These are phyloP conservation scores for Xerocomus minutiporus DNA, from an alignment of 1,284 basidiomycete species.

Conservation along the genomic window DNA sequence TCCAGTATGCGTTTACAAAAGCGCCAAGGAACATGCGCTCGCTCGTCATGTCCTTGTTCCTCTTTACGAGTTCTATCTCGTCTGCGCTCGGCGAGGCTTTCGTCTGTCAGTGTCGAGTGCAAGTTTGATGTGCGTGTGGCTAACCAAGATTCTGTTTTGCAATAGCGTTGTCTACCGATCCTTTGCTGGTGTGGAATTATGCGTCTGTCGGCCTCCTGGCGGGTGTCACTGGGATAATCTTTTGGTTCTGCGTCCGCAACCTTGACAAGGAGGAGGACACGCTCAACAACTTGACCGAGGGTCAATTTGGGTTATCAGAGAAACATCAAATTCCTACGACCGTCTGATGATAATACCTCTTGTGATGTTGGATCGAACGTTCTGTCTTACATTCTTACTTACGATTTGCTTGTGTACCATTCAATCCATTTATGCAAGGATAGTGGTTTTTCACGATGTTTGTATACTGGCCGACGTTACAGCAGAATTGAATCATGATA, in stretches of 20 bases:
- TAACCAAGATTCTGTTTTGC: constrained; percentile 28
- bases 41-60: constrained; percentile 68
- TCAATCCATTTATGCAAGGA: neutral
- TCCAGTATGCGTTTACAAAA: constrained; percentile 90
- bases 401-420: neutral
- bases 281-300: constrained; percentile 48
- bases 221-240: constrained; percentile 38
- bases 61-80: constrained; percentile 66
- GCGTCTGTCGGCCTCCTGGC: constrained; percentile 42
- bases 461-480: neutral
- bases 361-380: neutral
- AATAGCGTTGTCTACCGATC: constrained; percentile 47
- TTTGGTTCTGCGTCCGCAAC: constrained; percentile 59
- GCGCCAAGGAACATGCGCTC: constrained; percentile 79
- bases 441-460: neutral
- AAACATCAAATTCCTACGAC: neutral
- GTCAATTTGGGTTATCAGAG: constrained; percentile 30
- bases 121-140: constrained; percentile 18
- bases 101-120: constrained; percentile 39
- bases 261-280: constrained; percentile 62
- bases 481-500: neutral
- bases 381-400: neutral
- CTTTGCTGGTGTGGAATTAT: constrained; percentile 55
- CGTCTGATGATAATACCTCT: neutral
- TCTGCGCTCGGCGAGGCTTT: constrained; percentile 69